Percentiles rank a stretch among this genome's conserved stretches.
Conservation (phyloP, 1,284 basidiomycete genomes). For the Apiotrichum porosum region DNA sequence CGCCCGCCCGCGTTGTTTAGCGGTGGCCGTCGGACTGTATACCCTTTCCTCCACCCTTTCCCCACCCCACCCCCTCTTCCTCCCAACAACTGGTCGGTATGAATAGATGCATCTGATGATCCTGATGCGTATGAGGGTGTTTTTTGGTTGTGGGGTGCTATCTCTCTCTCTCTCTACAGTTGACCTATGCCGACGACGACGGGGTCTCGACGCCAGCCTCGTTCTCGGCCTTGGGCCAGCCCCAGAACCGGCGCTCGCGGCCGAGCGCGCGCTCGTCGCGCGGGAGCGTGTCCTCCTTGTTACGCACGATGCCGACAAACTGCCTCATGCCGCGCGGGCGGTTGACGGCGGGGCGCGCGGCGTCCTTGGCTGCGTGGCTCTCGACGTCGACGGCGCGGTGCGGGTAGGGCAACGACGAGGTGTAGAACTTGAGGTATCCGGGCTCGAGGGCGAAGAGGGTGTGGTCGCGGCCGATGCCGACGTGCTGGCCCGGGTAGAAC, state of each 20-base stretch:
- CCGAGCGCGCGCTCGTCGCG: slow-evolving; percentile 67
- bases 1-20: not conserved
- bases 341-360: slow-evolving; percentile 27
- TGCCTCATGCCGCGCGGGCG: slow-evolving; percentile 53
- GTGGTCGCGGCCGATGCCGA: slow-evolving; percentile 84
- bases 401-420: slow-evolving; percentile 41
- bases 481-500: slow-evolving; percentile 88
- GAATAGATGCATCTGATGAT: slow-evolving; percentile 15
- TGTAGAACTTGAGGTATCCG: slow-evolving; percentile 87
- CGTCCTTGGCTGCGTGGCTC: slow-evolving; percentile 10
- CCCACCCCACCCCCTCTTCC: not conserved
- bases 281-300: slow-evolving; percentile 74
- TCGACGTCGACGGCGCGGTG: slow-evolving; percentile 44
- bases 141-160: no score
- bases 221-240: slow-evolving; percentile 31
- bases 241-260: slow-evolving; percentile 47
- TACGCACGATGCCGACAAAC: slow-evolving; percentile 75
- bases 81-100: slow-evolving; percentile 1
- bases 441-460: slow-evolving; percentile 83
- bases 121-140: slow-evolving; percentile 1
- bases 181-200: no score
- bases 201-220: not conserved
- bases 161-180: no score
- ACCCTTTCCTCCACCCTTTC: not conserved
- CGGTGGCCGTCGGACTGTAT: no score